These are phyloP conservation scores for Aureobasidium sp. DNA, from an alignment of 2,329 filamentous ascomycete genomes.

Conservation along the genomic window DNA sequence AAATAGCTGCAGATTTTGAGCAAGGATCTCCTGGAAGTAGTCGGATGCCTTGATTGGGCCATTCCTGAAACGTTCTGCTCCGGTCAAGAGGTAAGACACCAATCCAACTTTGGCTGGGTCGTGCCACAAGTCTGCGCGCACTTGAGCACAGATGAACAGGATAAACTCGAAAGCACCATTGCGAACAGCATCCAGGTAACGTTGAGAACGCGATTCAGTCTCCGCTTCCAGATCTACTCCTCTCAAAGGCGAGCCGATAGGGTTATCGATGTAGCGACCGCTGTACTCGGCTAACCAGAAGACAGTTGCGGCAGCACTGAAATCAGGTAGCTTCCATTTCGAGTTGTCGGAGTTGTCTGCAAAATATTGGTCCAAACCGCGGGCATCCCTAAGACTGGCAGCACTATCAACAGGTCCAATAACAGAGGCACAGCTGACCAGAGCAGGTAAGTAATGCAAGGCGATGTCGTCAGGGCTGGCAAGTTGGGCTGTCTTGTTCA, in stretches of 20 bases:
- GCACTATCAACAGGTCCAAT: slow-evolving; percentile 71
- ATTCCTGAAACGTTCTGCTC: slow-evolving; percentile 60
- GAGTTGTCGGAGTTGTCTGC: slow-evolving; percentile 58
- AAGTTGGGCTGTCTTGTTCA: slow-evolving; percentile 57
- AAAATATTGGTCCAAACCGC: slow-evolving; percentile 60
- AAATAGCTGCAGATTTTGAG: slow-evolving; percentile 77
- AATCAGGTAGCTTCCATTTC: slow-evolving; percentile 61
- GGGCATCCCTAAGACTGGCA: slow-evolving; percentile 57
- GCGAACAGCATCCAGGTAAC: slow-evolving; percentile 50
- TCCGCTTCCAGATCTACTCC: slow-evolving; percentile 58
- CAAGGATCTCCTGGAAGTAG: slow-evolving; percentile 63
- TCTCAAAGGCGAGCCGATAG: slow-evolving; percentile 48
- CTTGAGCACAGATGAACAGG: slow-evolving; percentile 72
- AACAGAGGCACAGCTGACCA: slow-evolving; percentile 66
- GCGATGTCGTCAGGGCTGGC: slow-evolving; percentile 67
- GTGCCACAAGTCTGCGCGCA: slow-evolving; percentile 74
- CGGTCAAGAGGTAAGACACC: slow-evolving; percentile 72
- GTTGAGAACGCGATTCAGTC: slow-evolving; percentile 57
- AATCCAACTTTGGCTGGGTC: slow-evolving; percentile 78
- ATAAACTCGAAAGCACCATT: slow-evolving; percentile 92
- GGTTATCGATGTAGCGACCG: slow-evolving; percentile 73
- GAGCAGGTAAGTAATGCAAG: slow-evolving; percentile 74
- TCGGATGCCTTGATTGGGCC: slow-evolving; percentile 55
- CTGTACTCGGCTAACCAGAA: slow-evolving; percentile 95
- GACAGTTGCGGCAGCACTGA: slow-evolving; percentile 69